Base-by-base conservation (phyloP, 768 basidiomycete genomes). In the Lenzites betulinus region DNA sequence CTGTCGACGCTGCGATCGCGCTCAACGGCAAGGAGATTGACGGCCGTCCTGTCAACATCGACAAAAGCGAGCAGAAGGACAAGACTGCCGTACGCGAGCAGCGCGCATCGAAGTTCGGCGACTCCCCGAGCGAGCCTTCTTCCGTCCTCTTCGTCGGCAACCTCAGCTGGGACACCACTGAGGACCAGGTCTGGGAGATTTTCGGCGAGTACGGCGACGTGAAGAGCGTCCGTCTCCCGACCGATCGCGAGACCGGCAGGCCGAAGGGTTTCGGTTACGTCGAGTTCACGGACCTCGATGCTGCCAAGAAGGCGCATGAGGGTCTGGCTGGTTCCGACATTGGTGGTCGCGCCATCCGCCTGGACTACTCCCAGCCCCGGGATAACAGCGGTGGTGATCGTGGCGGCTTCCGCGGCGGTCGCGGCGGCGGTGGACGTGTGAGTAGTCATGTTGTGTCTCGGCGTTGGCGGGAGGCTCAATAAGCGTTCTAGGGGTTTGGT, bases 201-300 rank as follows among this genome's bases (percentile, higher is more conserved):
- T 99, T 98, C 75, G 88, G 86, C 64, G 93, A 94, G 70, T 88
- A 88, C 71, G 93, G 93, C 58, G 80, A 85, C 43, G 84, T 97
- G 63, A 90, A 91, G 78, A 88, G 79, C 69, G 92, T 98, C 41
- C 86, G 95, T 57, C 77, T 99, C 51, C 94, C 95, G 30, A 97
- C 95, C 39, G 95, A 98, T 74, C 82, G 92, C 65, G 97, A 99
- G 51, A 83, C 90, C 7, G 95, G 94, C 28, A 83, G 80, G 62
- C 88, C 92, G 47, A 98, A 98, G 75, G 97, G 97, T 69, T 98
- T 96, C 75, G 97, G 88, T 22, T 98, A 98, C 75, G 91, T 99
- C 70, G 94, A 98, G 75, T 97, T 95, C 75, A 84, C 88, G 65
- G 87, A 89, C 66, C 69, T 93, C 39, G 90, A 87, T 26, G 77